Evolutionary conservation across 495 filamentous ascomycete genomes (phyloP), one percentile per base, ranked within the genome.

Genomic region (Haplographium delicatum): DNA sequence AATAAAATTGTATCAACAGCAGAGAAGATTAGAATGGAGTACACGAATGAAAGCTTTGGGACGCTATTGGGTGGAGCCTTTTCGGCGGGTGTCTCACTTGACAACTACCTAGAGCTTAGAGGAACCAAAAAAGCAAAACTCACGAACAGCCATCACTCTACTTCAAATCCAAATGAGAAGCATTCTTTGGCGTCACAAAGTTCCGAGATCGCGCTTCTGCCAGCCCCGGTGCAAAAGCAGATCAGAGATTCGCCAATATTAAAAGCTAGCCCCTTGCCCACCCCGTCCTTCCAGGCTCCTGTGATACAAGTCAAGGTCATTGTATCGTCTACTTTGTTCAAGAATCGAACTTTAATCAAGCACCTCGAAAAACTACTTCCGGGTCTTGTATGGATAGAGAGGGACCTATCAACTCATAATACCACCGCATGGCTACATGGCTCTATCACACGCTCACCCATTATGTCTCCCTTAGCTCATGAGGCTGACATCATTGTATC

Each of bases 401-500:
- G 86, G 20, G 76, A 84, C 54, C 79, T 79, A 45, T 56, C 62
- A 15, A 58, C 64, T 4, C 72, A 72, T 61, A 60, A 71, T 45
- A 62, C 63, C 3, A 47, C 60, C 5, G 20, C 49, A 20, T 67
- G 59, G 68, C 20, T 49, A 11, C 62, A 62, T 10, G 61, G 65
- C 35, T 63, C 68, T 0, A 56, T 63, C 20, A 56, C 43, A 3
- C 56, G 60, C 13, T 66, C 62, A 13, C 53, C 63, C 10, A 18
- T 62, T 26, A 41, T 51, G 16, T 67, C 67, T 8, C 61, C 68
- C 9, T 61, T 72, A 15, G 62, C 65, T 2, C 64, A 74, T 10
- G 89, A 95, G 64, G 87, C 87, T 8, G 90, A 95, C 61, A 53
- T 95, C 11, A 80, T 86, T 25, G 54, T 91, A 37, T 89, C 88